Conservation (phyloP, 495 filamentous ascomycete species). For the Penicillium psychrofluorescens region DNA sequence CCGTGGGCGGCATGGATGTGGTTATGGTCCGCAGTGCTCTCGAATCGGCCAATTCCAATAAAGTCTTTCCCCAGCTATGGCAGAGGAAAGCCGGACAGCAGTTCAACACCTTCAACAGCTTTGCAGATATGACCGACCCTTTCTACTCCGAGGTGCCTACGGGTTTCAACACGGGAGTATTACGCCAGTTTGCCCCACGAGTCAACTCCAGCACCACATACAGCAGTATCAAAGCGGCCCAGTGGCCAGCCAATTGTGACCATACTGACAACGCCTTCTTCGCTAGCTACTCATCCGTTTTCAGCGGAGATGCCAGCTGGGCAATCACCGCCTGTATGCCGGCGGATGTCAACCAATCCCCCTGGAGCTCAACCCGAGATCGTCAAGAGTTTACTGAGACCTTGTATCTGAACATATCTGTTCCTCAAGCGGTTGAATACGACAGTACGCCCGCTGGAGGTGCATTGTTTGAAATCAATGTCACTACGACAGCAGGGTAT, state of each 20-base stretch:
- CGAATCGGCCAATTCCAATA: slow-evolving; percentile 1
- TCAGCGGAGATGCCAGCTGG: neutral
- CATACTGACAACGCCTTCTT: neutral
- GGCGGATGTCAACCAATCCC: neutral
- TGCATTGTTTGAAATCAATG: slow-evolving; percentile 5
- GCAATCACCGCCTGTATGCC: neutral
- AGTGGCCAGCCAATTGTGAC: neutral
- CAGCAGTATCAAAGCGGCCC: neutral
- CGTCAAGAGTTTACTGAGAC: slow-evolving; percentile 12
- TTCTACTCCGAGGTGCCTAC: slow-evolving; percentile 10
- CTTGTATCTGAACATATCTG: slow-evolving; percentile 8
- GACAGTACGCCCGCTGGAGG: neutral
- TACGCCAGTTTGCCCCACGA: slow-evolving; percentile 15
- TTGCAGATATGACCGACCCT: slow-evolving; percentile 5
- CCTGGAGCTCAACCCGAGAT: slow-evolving; percentile 7
- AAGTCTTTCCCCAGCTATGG: slow-evolving; percentile 8
- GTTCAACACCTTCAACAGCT: slow-evolving; percentile 2
- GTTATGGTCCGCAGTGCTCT: slow-evolving; percentile 6
- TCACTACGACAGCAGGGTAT: slow-evolving; percentile 22
- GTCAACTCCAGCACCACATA: slow-evolving; percentile 13
- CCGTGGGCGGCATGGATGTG: neutral
- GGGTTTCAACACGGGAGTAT: slow-evolving; percentile 12
- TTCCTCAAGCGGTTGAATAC: too few relatives aligned
- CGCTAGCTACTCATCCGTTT: neutral
- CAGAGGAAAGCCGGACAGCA: neutral